phyloP scores from a whole-genome alignment of 345 rosid species.

The Salix exigua region DNA sequence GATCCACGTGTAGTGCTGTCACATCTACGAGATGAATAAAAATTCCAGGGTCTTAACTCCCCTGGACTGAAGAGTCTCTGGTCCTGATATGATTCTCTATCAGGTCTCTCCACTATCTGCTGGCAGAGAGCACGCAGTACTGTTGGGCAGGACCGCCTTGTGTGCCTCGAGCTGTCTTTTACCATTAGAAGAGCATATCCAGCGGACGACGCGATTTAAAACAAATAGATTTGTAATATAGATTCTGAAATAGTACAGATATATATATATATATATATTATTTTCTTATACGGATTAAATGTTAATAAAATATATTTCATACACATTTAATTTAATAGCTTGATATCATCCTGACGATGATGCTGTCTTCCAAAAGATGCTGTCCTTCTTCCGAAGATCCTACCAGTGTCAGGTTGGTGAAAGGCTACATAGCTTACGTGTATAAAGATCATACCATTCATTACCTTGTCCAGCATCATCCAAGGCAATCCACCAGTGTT shows the following conservation, averaged over 20 bases:
- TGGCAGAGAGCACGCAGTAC: background rate
- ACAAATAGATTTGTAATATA: no score
- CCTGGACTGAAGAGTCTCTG: background rate
- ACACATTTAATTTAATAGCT: no score
- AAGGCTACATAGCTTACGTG: background rate
- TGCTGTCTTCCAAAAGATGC: no score
- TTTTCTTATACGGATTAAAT: no score
- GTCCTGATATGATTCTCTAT: slow-evolving; percentile 1
- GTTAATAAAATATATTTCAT: no score
- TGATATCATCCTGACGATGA: no score
- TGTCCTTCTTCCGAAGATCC: background rate
- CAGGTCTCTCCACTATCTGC: background rate
- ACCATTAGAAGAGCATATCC: no score
- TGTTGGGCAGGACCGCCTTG: background rate
- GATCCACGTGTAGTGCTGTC: background rate
- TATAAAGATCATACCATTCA: background rate
- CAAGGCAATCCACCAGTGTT: background rate
- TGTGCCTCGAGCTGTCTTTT: background rate
- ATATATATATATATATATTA: no score
- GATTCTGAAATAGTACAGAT: no score
- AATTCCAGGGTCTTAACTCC: background rate
- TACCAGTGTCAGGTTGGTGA: background rate
- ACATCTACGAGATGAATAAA: background rate
- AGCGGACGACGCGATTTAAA: no score
- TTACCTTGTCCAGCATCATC: background rate